phyloP scores from a whole-genome alignment of 176 grass and related monocot species.

The Neostapfia colusana region DNA sequence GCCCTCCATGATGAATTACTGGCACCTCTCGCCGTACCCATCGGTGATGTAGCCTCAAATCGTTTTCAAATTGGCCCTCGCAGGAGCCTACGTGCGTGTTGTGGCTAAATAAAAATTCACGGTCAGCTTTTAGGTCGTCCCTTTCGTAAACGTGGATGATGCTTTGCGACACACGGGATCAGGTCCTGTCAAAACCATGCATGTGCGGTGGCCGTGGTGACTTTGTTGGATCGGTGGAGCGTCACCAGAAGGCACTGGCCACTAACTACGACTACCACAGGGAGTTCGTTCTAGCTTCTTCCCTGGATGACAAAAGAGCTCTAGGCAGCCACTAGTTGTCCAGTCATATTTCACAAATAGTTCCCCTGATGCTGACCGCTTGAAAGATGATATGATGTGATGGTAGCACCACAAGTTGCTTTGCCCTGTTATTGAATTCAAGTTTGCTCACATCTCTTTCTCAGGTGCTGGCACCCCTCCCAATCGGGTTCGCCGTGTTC shows the following conservation, averaged over 20 bases:
- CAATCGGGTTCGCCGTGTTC: conserved; percentile 89
- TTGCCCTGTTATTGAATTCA: not conserved
- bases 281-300: not conserved
- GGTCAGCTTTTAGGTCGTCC: conserved; percentile 1
- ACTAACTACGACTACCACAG: not conserved
- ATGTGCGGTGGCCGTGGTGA: conserved; percentile 9
- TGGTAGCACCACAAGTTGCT: not conserved
- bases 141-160: not conserved
- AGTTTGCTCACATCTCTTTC: not conserved
- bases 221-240: conserved; percentile 2
- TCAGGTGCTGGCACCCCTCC: conserved; percentile 80
- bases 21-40: not conserved
- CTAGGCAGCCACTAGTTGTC: conserved; percentile 14
- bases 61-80: not conserved
- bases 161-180: not conserved
- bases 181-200: conserved; percentile 16
- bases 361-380: not conserved
- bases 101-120: not conserved
- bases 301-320: not conserved
- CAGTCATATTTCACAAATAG: not conserved
- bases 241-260: not conserved
- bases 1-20: conserved; percentile 27
- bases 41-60: too few species aligned
- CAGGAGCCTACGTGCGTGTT: not conserved
- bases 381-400: not conserved